Evolutionary conservation across 1,139 yeast genomes (phyloP), one percentile per base, ranked within the genome.

Genomic region (Debaryomyces sp.): DNA sequence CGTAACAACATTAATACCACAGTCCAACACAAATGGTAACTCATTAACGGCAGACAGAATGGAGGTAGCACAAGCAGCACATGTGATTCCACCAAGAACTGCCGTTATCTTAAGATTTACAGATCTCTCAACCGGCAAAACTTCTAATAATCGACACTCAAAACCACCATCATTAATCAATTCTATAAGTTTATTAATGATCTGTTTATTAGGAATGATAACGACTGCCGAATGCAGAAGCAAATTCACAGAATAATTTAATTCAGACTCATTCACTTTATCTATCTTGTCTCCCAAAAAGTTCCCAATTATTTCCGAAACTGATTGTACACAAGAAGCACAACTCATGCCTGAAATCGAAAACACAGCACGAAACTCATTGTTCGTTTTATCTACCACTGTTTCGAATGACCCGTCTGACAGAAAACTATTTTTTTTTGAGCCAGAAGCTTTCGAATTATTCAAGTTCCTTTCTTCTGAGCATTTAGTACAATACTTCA

Each of bases 81-180:
- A 87, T 0, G 91, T 82, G 66, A 87, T 86, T 5, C 94, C 94
- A 4, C 86, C 88, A 44, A 87, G 80, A 0, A 82, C 67, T 1
- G 89, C 90, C 7, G 75, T 70, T 6, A 85, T 78, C 56, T 77
- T 79, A 53, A 74, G 77, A 50, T 73, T 75, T 9, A 70, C 61
- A 2, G 80, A 68, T 40, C 79, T 69, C 35, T 74, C 75, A 4
- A 84, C 77, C 0, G 90, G 91, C 26, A 83, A 60, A 4, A 86
- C 71, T 54, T 86, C 91, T 3, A 82, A 62, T 17, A 87, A 66
- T 22, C 74, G 77, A 46, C 86, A 80, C 10, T 77, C 79, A 57
- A 78, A 85, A 0, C 92, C 91, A 2, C 73, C 59, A 13, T 81
- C 86, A 15, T 76, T 70, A 2, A 87, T 69, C 2, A 70, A 61